Evolutionary conservation across 2,329 filamentous ascomycete genomes (phyloP), one percentile per base, ranked within the genome.

Genomic region (Fragosphaeria purpurea): DNA sequence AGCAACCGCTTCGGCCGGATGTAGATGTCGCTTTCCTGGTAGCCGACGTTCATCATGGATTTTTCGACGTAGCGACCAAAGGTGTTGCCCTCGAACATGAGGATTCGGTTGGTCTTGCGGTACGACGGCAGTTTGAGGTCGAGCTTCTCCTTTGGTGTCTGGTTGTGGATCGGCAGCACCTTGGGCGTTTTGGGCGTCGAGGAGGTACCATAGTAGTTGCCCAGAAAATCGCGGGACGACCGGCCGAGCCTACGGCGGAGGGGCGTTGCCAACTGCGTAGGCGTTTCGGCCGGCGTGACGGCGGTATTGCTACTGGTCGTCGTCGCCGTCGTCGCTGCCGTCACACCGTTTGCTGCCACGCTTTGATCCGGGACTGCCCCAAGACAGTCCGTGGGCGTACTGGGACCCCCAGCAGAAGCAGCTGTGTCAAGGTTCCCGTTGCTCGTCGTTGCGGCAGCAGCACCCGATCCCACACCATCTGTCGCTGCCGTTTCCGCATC

Each of bases 41-140:
- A 97, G 47, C 91, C 91, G 44, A 95, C 86, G 60, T 88, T 91
- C 59, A 90, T 90, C 90, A 97, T 95, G 2, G 88, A 86, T 63
- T 93, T 89, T 67, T 96, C 91, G 44, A 97, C 90, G 66, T 95
- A 97, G 61, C 91, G 86, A 41, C 88, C 88, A 56, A 86, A 82
- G 1, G 83, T 85, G 65, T 93, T 89, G 63, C 89, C 86, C 65
- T 96, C 91, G 56, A 88, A 89, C 32, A 84, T 71, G 51, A 82
- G 74, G 58, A 91, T 86, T n/a, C 86, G 83, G 59, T 88, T 83
- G n/a, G 85, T 85, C 60, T 80, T 80, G 50, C 85, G 79, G 62
- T 85, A 89, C 1, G 82, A 82, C 2, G 87, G 86, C 57, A 82
- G 80, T 51, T 88, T 88, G 37, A 93, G 69, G 55, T 88, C 88